These are phyloP conservation scores for Mortierella sp. DNA, from an alignment of 371 early-diverging fungal genomes.

Conservation along the genomic window DNA sequence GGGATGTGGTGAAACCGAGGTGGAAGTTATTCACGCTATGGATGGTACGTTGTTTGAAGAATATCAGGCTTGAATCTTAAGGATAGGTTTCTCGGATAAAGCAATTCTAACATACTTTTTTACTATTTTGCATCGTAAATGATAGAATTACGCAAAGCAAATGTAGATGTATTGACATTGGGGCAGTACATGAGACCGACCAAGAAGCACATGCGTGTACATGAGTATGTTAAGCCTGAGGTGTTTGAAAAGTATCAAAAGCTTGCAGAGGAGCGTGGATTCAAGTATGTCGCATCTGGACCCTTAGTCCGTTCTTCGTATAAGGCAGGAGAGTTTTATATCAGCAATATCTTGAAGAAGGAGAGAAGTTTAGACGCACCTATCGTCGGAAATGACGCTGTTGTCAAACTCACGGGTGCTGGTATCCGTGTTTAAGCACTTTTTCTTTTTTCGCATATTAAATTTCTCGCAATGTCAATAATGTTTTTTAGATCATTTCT, in stretches of 20 bases:
- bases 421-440: constrained; percentile 36
- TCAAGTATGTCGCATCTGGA: constrained; percentile 96
- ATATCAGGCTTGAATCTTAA: not conserved
- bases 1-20: constrained; percentile 96
- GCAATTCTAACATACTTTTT: not conserved
- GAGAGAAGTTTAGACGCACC: constrained; percentile 53
- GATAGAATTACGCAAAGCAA: constrained; percentile 79
- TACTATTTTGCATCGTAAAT: constrained; percentile 14
- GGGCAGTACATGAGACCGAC: constrained; percentile 99
- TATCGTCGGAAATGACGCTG: constrained; percentile 50
- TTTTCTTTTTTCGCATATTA: not conserved
- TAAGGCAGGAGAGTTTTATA: constrained; percentile 98
- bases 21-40: constrained; percentile 90
- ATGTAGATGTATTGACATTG: constrained; percentile 96
- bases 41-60: constrained; percentile 64
- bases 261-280: constrained; percentile 89
- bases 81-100: not conserved
- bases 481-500: not conserved
- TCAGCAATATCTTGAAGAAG: constrained; percentile 86
- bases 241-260: constrained; percentile 94
- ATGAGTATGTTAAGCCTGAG: constrained; percentile 93
- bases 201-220: constrained; percentile 98
- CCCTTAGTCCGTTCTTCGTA: constrained; percentile 96
- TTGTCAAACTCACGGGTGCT: constrained; percentile 52
- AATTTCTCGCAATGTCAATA: not conserved